A percentile compares a stretch with the other conserved stretches of the same genome.
Evolutionary conservation across 257 asterid species (phyloP).

Genomic region (Coffea eugenioides): DNA sequence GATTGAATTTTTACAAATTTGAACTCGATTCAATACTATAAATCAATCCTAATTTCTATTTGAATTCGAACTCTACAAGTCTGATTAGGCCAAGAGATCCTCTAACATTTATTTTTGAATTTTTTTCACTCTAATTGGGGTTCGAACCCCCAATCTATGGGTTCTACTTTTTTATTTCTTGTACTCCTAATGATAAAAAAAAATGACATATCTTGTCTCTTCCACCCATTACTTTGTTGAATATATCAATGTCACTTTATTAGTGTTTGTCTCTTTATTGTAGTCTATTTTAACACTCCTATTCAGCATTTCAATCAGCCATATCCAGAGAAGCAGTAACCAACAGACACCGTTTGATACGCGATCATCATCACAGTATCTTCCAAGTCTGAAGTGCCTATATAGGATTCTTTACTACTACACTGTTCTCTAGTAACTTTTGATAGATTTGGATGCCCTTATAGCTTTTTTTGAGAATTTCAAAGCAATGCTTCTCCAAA

Average conservation of each 20-base stretch:
- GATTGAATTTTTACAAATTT: too few species aligned
- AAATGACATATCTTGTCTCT: too few species aligned
- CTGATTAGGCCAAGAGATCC: too few species aligned
- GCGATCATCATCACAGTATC: neutral
- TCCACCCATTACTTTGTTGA: neutral
- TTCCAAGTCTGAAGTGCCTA: too few species aligned
- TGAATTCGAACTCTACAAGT: too few species aligned
- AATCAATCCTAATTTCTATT: too few species aligned
- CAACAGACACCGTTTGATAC: neutral
- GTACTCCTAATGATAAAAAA: too few species aligned
- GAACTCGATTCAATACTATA: too few species aligned
- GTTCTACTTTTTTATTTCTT: too few species aligned
- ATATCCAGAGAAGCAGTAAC: neutral
- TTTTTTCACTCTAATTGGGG: too few species aligned
- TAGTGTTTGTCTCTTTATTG: neutral
- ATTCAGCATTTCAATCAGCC: conserved; percentile 6
- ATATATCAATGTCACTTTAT: neutral
- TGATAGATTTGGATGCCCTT: neutral
- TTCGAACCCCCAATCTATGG: too few species aligned
- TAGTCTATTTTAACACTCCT: neutral
- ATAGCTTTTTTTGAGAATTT: neutral
- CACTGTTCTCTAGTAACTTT: neutral
- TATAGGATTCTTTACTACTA: neutral
- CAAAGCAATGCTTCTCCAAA: conserved; percentile 57
- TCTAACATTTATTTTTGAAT: too few species aligned